These are phyloP conservation scores for Platanthera guangdongensis DNA, from an alignment of 106 monocot species.

Conservation along the genomic window DNA sequence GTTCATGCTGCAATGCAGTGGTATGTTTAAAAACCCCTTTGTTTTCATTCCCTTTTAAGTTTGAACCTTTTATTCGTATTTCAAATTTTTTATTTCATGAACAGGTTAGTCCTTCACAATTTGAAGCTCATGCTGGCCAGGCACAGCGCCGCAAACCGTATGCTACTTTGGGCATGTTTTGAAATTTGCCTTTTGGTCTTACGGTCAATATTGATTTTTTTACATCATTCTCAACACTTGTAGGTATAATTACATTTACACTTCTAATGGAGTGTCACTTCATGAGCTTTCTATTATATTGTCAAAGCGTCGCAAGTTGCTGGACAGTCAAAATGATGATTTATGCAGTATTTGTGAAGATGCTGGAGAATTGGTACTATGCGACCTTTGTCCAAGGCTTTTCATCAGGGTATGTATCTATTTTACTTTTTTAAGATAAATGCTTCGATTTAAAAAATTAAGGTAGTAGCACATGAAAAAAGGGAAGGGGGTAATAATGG, in stretches of 20 bases:
- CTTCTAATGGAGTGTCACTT: slow-evolving; percentile 95
- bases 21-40: slow-evolving; percentile 25
- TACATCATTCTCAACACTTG: slow-evolving; percentile 1
- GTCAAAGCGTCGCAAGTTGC: slow-evolving; percentile 54
- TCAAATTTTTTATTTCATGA: slow-evolving; percentile 3
- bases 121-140: slow-evolving; percentile 99
- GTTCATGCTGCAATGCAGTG: slow-evolving; percentile 77
- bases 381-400: slow-evolving; percentile 96
- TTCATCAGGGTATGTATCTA: slow-evolving; percentile 58
- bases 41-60: background rate
- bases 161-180: slow-evolving; percentile 15
- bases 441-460: background rate
- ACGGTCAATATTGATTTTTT: background rate
- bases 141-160: slow-evolving; percentile 85
- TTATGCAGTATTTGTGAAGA: slow-evolving; percentile 88
- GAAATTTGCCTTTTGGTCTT: background rate
- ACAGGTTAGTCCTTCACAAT: slow-evolving; percentile 95
- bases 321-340: slow-evolving; percentile 70
- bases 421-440: background rate
- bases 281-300: slow-evolving; percentile 89
- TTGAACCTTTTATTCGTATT: background rate
- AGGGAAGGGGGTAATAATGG: background rate
- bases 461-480: background rate
- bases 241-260: slow-evolving; percentile 95
- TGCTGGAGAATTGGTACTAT: slow-evolving; percentile 83